phyloP scores from a whole-genome alignment of 148 eudicot genomes.

The Fagopyrum tataricum region DNA sequence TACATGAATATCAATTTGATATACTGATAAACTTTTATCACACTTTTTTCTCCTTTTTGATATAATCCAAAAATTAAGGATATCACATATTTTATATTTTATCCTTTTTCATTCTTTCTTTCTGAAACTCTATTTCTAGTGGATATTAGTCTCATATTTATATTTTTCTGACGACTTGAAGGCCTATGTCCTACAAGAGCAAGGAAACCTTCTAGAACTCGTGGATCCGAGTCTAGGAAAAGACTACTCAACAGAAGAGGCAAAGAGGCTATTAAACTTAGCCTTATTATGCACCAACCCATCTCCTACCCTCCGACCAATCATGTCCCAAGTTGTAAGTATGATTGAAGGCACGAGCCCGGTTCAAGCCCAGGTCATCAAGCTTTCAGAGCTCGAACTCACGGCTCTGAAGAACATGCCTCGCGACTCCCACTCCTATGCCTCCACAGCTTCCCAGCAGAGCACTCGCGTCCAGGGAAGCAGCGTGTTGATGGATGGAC shows the following conservation, averaged over 20 bases:
- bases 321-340: constrained; percentile 33
- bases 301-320: constrained; percentile 32
- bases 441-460: constrained; percentile 13
- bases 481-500: constrained; percentile 18
- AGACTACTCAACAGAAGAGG: constrained; percentile 33
- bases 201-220: constrained; percentile 66
- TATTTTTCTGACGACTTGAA: constrained; percentile 10
- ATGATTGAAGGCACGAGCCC: constrained; percentile 34
- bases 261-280: constrained; percentile 23
- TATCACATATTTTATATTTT: no score
- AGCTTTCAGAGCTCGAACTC: constrained; percentile 12
- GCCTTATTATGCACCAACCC: constrained; percentile 30
- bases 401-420: constrained; percentile 19
- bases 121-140: no score
- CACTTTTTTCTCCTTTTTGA: no score
- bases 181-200: constrained; percentile 86
- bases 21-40: no score
- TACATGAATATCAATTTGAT: no score
- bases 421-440: constrained; percentile 18
- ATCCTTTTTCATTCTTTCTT: no score
- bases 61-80: no score
- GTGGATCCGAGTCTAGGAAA: constrained; percentile 57
- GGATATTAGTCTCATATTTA: no score
- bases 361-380: constrained; percentile 22
- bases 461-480: not conserved